These are phyloP conservation scores for Fusarium sublunatum DNA, from an alignment of 2,329 filamentous ascomycete species.

Conservation along the genomic window DNA sequence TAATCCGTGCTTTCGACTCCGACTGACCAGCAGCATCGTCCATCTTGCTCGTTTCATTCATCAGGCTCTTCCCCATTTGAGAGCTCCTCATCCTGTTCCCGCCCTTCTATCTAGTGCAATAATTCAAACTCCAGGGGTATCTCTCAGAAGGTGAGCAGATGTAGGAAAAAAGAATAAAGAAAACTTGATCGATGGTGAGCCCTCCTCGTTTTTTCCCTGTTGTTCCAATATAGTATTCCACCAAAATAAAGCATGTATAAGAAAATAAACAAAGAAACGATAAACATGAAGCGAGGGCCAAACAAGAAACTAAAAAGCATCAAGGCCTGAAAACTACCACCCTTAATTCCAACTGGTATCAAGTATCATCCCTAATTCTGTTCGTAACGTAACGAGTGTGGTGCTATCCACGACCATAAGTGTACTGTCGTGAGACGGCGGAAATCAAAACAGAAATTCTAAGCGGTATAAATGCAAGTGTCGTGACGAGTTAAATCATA, in stretches of 20 bases:
- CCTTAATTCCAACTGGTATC: slow-evolving; percentile 42
- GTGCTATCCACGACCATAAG: slow-evolving; percentile 39
- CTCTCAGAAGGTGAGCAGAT: slow-evolving; percentile 45
- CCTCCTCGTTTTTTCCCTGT: slow-evolving; percentile 15
- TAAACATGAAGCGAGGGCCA: slow-evolving; percentile 33
- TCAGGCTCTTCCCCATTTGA: slow-evolving; percentile 36
- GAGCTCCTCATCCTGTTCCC: slow-evolving; percentile 40
- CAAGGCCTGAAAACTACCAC: slow-evolving; percentile 23
- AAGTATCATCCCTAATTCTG: slow-evolving; percentile 42
- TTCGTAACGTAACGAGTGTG: slow-evolving; percentile 46
- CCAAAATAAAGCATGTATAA: slow-evolving; percentile 19
- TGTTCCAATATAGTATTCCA: slow-evolving; percentile 25
- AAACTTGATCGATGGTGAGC: slow-evolving; percentile 11
- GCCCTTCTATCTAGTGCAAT: slow-evolving; percentile 44
- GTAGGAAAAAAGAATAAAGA: slow-evolving; percentile 32
- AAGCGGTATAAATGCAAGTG: slow-evolving; percentile 28
- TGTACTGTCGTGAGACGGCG: slow-evolving; percentile 41
- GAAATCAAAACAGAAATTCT: slow-evolving; percentile 37
- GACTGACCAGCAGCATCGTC: slow-evolving; percentile 47
- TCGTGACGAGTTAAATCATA: slow-evolving; percentile 45
- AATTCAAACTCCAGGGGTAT: slow-evolving; percentile 45
- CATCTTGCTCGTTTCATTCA: slow-evolving; percentile 48
- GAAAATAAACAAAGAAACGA: slow-evolving; percentile 13
- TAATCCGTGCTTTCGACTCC: slow-evolving; percentile 40
- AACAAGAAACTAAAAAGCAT: slow-evolving; percentile 36